Conservation (phyloP, 345 rosid genomes). For the Reutealis trisperma region DNA sequence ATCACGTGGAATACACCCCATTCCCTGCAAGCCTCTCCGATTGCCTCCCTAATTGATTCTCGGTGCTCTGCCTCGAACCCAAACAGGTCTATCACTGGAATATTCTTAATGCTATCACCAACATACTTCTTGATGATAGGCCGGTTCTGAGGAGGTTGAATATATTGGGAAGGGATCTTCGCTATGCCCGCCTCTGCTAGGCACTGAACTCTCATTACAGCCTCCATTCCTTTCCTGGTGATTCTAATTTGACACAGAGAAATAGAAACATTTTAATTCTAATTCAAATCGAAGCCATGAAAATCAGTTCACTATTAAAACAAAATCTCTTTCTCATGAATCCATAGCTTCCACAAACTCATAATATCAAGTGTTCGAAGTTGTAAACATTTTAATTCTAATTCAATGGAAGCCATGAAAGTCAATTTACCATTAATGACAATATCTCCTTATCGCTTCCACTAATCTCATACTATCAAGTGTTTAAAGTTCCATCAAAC, state of each 20-base stretch:
- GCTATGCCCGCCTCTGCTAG: conserved; percentile 44
- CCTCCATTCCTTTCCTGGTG: not conserved
- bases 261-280: too few relatives aligned
- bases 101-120: conserved; percentile 4
- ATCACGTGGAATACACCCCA: conserved; percentile 91
- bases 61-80: conserved; percentile 8
- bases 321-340: too few relatives aligned
- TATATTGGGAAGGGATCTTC: conserved; percentile 64
- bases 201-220: conserved; percentile 50
- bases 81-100: conserved; percentile 65
- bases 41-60: conserved; percentile 33
- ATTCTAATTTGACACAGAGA: not conserved
- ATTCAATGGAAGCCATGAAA: too few relatives aligned
- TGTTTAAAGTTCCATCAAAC: too few relatives aligned
- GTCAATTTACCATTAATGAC: too few relatives aligned
- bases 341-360: too few relatives aligned
- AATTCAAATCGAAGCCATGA: too few relatives aligned
- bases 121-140: conserved; percentile 24
- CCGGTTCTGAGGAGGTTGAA: conserved; percentile 63
- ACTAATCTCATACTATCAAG: too few relatives aligned
- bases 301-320: too few relatives aligned
- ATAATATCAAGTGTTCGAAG: too few relatives aligned
- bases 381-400: too few relatives aligned
- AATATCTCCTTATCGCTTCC: too few relatives aligned
- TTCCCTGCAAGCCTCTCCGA: conserved; percentile 58